Evolutionary conservation across 75 land plant genomes (phyloP).

Genomic region (Picea sitchensis): DNA sequence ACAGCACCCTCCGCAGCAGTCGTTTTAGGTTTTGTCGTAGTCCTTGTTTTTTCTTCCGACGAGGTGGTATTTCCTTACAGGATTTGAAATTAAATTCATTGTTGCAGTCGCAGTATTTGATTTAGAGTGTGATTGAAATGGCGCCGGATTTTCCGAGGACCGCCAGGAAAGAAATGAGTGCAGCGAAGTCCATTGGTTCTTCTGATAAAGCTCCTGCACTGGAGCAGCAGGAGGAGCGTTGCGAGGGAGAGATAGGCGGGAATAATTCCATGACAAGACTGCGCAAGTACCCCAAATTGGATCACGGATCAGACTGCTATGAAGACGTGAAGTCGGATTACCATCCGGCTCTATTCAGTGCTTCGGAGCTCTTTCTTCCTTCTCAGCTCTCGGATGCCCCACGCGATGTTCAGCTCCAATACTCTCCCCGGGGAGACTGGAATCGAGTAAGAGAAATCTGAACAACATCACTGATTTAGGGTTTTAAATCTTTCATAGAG

Average conservation of each 20-base stretch:
- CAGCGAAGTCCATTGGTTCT: background rate
- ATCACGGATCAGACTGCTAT: slow-evolving; percentile 35
- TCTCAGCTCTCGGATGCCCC: slow-evolving; percentile 17
- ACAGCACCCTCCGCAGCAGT: too few relatives aligned
- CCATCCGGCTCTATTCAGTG: slow-evolving; percentile 40
- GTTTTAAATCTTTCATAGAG: too few relatives aligned
- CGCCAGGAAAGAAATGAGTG: background rate
- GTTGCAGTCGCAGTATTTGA: background rate
- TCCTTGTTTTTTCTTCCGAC: too few relatives aligned
- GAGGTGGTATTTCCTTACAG: too few relatives aligned
- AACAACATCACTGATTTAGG: too few relatives aligned
- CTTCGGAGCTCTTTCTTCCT: slow-evolving; percentile 44
- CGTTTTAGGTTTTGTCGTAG: too few relatives aligned
- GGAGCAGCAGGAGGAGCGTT: background rate
- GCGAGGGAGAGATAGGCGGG: background rate
- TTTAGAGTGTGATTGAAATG: background rate
- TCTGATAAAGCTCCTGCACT: background rate
- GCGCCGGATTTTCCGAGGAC: background rate
- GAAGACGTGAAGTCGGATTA: slow-evolving; percentile 42
- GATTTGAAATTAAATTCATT: background rate
- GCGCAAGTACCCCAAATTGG: slow-evolving; percentile 20
- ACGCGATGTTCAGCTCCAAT: slow-evolving; percentile 28
- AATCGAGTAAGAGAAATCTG: slow-evolving; percentile 19
- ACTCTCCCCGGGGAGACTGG: slow-evolving; percentile 38
- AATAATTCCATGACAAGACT: slow-evolving; percentile 16